A percentile compares a stretch with the other conserved stretches of the same genome.
Conservation (phyloP, 805 yeast species). For the Saturnispora galanensis region DNA sequence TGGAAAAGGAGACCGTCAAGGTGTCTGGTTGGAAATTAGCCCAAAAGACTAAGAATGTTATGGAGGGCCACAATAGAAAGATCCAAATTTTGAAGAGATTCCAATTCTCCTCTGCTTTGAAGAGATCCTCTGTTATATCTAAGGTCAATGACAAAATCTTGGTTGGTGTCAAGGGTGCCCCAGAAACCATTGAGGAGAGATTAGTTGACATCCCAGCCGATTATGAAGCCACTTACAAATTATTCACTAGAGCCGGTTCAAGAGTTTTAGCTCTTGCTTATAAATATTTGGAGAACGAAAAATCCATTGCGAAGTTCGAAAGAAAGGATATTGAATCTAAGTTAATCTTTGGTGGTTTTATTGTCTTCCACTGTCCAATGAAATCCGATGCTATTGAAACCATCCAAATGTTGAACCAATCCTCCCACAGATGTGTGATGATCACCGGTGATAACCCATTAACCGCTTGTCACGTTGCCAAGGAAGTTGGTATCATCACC, state of each 20-base stretch:
- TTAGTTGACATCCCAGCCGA: conserved; percentile 57
- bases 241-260: conserved; percentile 90
- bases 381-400: conserved; percentile 88
- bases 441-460: conserved; percentile 98
- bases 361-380: conserved; percentile 96
- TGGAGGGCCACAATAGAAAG: conserved; percentile 34
- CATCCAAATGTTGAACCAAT: conserved; percentile 84
- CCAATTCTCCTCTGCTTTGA: conserved; percentile 93
- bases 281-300: conserved; percentile 46
- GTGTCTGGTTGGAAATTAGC: conserved; percentile 83
- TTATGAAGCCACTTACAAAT: conserved; percentile 79
- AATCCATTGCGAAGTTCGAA: conserved; percentile 46
- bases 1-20: conserved; percentile 93
- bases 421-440: conserved; percentile 93
- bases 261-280: conserved; percentile 94
- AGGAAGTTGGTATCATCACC: conserved; percentile 80
- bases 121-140: conserved; percentile 87
- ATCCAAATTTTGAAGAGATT: conserved; percentile 80
- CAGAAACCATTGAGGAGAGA: conserved; percentile 85
- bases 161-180: conserved; percentile 95
- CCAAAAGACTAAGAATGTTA: conserved; percentile 50
- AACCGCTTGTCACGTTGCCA: conserved; percentile 96
- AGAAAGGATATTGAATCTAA: conserved; percentile 72
- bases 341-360: conserved; percentile 79
- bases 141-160: conserved; percentile 41